Conservation (phyloP, 2,329 filamentous ascomycete species). For the Fusarium siculi region DNA sequence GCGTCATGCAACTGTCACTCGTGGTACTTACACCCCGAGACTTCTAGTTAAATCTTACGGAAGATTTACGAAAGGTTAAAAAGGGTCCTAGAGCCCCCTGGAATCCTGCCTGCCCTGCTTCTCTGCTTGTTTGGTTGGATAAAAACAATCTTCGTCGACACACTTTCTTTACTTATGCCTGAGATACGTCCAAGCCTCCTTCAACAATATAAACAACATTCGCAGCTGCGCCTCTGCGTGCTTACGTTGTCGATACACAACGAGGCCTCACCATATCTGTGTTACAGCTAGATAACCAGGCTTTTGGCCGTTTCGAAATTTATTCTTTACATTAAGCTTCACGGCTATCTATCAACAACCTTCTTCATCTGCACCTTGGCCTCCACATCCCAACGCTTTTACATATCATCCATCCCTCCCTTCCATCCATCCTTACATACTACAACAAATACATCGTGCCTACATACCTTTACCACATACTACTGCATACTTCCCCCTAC, state of each 20-base stretch:
- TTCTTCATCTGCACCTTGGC: background rate
- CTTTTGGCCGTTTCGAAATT: slow-evolving; percentile 11
- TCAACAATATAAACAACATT: slow-evolving; percentile 24
- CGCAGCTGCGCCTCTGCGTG: slow-evolving; percentile 32
- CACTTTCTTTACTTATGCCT: slow-evolving; percentile 21
- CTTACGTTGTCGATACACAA: slow-evolving; percentile 37
- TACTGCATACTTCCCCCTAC: slow-evolving; percentile 1
- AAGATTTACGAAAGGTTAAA: slow-evolving; percentile 32
- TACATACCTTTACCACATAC: background rate
- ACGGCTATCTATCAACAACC: slow-evolving; percentile 7
- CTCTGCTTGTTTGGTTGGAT: slow-evolving; percentile 32
- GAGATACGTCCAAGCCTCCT: slow-evolving; percentile 33
- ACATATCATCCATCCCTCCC: slow-evolving; percentile 3
- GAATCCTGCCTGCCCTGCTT: background rate
- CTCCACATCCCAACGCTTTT: background rate
- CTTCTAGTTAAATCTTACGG: slow-evolving; percentile 19
- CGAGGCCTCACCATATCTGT: slow-evolving; percentile 34
- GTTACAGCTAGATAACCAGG: slow-evolving; percentile 34
- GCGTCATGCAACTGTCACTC: slow-evolving; percentile 38
- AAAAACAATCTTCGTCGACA: slow-evolving; percentile 14
- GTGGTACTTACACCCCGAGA: slow-evolving; percentile 2
- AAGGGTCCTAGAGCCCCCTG: slow-evolving; percentile 17
- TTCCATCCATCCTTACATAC: background rate
- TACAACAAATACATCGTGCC: background rate
- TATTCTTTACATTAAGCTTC: slow-evolving; percentile 22